Conservation (phyloP, 2,329 filamentous ascomycete genomes). For the Botrytis fabae region DNA sequence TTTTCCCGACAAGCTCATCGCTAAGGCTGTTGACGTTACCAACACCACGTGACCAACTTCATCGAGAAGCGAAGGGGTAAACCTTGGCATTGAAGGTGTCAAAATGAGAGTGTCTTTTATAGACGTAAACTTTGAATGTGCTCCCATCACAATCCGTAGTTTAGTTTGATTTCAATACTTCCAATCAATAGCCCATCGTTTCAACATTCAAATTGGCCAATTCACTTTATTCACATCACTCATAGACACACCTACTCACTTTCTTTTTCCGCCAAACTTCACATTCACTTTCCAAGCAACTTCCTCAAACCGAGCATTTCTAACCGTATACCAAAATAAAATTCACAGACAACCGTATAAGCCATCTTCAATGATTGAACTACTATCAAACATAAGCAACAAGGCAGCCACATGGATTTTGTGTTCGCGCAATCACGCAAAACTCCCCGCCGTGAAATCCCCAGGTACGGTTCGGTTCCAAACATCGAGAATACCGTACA, state of each 20-base stretch:
- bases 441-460: background rate
- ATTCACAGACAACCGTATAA: background rate
- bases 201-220: background rate
- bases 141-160: fast-evolving
- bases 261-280: background rate
- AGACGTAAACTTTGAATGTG: background rate
- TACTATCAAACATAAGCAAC: background rate
- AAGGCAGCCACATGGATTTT: background rate
- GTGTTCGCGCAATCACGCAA: background rate
- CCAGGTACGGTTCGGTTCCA: background rate
- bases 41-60: slow-evolving; percentile 2
- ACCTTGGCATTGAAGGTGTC: slow-evolving; percentile 8
- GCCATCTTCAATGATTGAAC: background rate
- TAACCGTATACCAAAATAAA: fast-evolving
- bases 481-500: fast-evolving
- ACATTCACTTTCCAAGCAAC: background rate
- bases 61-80: slow-evolving; percentile 7
- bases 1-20: background rate
- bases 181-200: no score
- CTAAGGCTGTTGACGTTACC: background rate
- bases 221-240: background rate
- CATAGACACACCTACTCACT: no score
- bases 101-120: background rate
- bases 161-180: fast-evolving
- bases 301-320: background rate